A percentile compares a stretch with the other conserved stretches of the same genome.
These are phyloP conservation scores for Trametes hirsuta DNA, from an alignment of 1,284 basidiomycete species.

Conservation along the genomic window DNA sequence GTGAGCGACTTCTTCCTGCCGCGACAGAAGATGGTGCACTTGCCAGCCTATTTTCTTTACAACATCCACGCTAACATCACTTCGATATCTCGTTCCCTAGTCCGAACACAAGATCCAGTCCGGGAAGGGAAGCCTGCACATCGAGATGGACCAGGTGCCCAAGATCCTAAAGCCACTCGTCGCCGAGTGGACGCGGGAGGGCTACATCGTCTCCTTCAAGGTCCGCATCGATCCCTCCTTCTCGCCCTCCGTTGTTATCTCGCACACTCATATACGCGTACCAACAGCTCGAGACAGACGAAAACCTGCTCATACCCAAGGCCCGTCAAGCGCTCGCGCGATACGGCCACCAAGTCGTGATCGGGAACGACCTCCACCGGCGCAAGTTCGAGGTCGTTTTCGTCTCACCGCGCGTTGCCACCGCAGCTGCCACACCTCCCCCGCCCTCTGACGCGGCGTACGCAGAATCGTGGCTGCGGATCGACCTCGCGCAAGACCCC, in stretches of 20 bases:
- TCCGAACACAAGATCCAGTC: conserved; percentile 99
- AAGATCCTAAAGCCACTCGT: conserved; percentile 94
- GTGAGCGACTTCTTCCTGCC: conserved; percentile 99
- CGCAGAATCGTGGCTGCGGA: conserved; percentile 75
- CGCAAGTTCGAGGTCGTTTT: conserved; percentile 94
- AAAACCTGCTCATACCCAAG: conserved; percentile 85
- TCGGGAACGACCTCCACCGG: conserved; percentile 90
- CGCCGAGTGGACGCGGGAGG: conserved; percentile 90
- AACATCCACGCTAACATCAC: no score
- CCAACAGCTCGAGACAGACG: conserved; percentile 92
- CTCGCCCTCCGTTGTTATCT: not conserved
- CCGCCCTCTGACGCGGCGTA: conserved; percentile 34
- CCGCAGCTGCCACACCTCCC: not conserved
- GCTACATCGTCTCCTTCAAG: conserved; percentile 97
- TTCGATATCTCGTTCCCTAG: conserved; percentile 42
- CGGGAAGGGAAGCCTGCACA: conserved; percentile 87
- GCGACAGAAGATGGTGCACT: conserved; percentile 76
- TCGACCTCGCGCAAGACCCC: conserved; percentile 50
- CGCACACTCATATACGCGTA: conserved; percentile 6
- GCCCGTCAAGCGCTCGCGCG: conserved; percentile 85
- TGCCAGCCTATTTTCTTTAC: no score
- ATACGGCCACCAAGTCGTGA: conserved; percentile 97
- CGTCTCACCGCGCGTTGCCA: conserved; percentile 46
- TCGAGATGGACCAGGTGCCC: conserved; percentile 99
- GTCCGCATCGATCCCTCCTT: conserved; percentile 42